These are phyloP conservation scores for Gentiana macrophylla DNA, from an alignment of 257 asterid species.

Conservation along the genomic window DNA sequence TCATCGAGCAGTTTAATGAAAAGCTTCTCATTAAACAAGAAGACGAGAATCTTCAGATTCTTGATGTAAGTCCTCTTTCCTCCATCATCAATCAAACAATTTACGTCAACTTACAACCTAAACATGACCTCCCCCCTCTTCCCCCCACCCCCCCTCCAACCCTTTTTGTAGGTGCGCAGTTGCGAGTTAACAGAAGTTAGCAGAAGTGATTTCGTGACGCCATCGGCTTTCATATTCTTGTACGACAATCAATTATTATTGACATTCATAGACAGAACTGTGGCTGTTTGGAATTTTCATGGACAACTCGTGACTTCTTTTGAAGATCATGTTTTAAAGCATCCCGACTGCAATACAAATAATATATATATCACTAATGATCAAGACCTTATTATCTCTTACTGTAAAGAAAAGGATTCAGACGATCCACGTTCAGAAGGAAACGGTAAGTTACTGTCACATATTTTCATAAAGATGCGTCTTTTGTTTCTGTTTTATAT, in stretches of 20 bases:
- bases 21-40: slow-evolving; percentile 99
- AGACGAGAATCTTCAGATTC: slow-evolving; percentile 94
- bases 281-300: slow-evolving; percentile 98
- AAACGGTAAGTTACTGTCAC: slow-evolving; percentile 42
- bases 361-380: slow-evolving; percentile 42
- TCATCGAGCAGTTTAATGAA: slow-evolving; percentile 92
- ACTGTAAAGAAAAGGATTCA: slow-evolving; percentile 67
- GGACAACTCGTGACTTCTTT: slow-evolving; percentile 98
- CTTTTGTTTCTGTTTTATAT: too few relatives aligned
- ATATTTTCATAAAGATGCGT: too few relatives aligned
- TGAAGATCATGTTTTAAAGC: slow-evolving; percentile 97
- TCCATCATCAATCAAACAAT: neutral
- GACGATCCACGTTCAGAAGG: slow-evolving; percentile 79
- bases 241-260: slow-evolving; percentile 92
- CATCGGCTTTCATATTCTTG: slow-evolving; percentile 93
- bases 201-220: slow-evolving; percentile 95
- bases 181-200: slow-evolving; percentile 85
- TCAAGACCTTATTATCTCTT: slow-evolving; percentile 96
- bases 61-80: slow-evolving; percentile 47
- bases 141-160: slow-evolving; percentile 5
- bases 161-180: slow-evolving; percentile 55
- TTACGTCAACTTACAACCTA: neutral
- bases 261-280: slow-evolving; percentile 90
- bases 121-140: slow-evolving; percentile 17
- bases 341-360: slow-evolving; percentile 97